Conservation (phyloP, 257 asterid genomes). For the Capsicum pubescens region DNA sequence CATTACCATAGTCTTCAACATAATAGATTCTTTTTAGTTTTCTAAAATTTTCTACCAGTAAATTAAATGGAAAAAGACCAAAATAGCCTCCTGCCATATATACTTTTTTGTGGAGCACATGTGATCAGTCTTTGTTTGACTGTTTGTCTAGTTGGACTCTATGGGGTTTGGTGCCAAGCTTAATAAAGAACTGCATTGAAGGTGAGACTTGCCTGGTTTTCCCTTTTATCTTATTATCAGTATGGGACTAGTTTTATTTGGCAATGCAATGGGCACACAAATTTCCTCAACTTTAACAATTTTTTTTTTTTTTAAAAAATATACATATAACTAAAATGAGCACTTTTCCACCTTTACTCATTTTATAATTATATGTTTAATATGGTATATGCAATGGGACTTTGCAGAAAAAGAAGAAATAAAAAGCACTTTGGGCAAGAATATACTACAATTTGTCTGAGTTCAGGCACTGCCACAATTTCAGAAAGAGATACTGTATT, state of each 20-base stretch:
- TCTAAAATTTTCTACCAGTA: not conserved
- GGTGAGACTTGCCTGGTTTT: not conserved
- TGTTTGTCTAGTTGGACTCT: conserved; percentile 44
- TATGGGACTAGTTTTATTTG: conserved; percentile 28
- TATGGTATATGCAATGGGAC: not conserved
- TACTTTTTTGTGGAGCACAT: conserved; percentile 31
- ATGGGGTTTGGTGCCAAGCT: conserved; percentile 33
- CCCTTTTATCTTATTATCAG: conserved; percentile 18
- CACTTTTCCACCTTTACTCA: not conserved
- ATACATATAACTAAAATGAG: not conserved
- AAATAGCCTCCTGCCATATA: conserved; percentile 1
- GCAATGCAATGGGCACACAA: conserved; percentile 13
- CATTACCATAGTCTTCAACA: not conserved
- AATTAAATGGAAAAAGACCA: not conserved
- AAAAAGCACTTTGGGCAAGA: conserved; percentile 17
- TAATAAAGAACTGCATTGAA: not conserved
- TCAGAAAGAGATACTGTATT: conserved; percentile 16
- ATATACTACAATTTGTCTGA: not conserved
- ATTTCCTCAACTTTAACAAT: not conserved
- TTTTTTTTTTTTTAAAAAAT: not conserved
- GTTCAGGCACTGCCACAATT: not conserved
- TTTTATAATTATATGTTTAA: not conserved
- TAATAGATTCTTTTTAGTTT: not conserved
- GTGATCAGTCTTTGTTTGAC: conserved; percentile 40
- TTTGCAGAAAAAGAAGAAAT: not conserved